Percentiles rank a stretch among this genome's conserved stretches.
Evolutionary conservation across 306 rosid species (phyloP).

Genomic region (Trifolium fragiferum): DNA sequence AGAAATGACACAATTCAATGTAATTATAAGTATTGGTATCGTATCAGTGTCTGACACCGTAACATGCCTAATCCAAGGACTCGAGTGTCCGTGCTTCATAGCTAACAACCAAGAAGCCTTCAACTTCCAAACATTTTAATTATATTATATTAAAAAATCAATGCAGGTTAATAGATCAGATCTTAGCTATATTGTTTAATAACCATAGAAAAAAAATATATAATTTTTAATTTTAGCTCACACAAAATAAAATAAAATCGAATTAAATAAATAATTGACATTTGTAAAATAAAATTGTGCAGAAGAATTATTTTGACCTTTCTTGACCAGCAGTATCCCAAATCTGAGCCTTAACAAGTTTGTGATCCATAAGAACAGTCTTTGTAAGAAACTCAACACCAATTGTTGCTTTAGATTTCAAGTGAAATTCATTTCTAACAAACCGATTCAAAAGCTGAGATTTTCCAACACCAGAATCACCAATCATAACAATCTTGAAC

Average conservation of each 20-base stretch:
- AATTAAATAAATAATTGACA: slow-evolving; percentile 2
- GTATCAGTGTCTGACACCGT: too few species aligned
- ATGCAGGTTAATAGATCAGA: slow-evolving; percentile 21
- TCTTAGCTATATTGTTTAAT: slow-evolving; percentile 12
- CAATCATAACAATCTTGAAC: slow-evolving; percentile 86
- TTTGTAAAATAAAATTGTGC: not conserved
- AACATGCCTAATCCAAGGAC: too few species aligned
- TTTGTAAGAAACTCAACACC: slow-evolving; percentile 94
- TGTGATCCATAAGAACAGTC: slow-evolving; percentile 81
- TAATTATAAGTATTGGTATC: too few species aligned
- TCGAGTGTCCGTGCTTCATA: too few species aligned
- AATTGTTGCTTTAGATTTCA: slow-evolving; percentile 86
- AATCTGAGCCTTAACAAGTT: slow-evolving; percentile 88
- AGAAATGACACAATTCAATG: too few species aligned
- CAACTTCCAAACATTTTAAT: slow-evolving; percentile 22
- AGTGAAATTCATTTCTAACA: slow-evolving; percentile 71
- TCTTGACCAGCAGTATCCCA: slow-evolving; percentile 99
- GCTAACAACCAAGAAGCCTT: not conserved
- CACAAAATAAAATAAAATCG: not conserved
- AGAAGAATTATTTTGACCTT: slow-evolving; percentile 56
- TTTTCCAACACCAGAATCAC: slow-evolving; percentile 94
- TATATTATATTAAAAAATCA: not conserved
- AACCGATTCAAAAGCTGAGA: slow-evolving; percentile 88
- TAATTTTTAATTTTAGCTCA: slow-evolving; percentile 6
- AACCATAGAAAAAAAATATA: not conserved